Base-by-base conservation (phyloP, 2,329 filamentous ascomycete genomes). In the Epichloe glyceriae region DNA sequence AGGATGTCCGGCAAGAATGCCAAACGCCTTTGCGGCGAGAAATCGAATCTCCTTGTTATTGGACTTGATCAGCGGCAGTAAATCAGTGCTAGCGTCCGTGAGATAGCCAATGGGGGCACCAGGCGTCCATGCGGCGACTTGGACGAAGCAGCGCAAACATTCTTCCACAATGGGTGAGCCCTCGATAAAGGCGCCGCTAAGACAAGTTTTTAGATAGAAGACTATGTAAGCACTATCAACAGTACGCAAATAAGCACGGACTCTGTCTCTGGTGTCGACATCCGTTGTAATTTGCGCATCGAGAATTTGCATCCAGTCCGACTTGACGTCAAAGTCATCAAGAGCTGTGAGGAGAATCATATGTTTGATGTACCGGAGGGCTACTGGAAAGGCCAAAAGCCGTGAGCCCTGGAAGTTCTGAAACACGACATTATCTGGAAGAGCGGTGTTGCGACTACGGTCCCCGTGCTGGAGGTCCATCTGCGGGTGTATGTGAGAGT, bases 241-340 rank as follows among this genome's bases (percentile, higher is more conserved):
- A 41, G 59, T 63, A 50, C 67, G 59, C 52, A 85, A 60, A 54
- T 83, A 80, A 0, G 62, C 60, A 50, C 74, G 76, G 50, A 89
- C 73, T 5, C 74, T 73, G 26, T 74, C 66, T 40, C 87, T 76
- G 11, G 80, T 80, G 44, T 74, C 70, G 52, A 84, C 74, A 60
- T 91, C 85, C 5, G 83, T 86, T 40, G 81, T 76, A 33, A 93
- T 73, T 6, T 85, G 74, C 1, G 82, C 79, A 57, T 90, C 85
- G 2, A 97, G 72, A 57, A 85, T 84, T 44, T 83, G 75, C 62
- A 89, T 85, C 93, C 93, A 97, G 55, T 91, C 86, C 44, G 85
- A 81, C 57, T 91, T 85, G 22, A 88, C 64, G 10, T 77, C 74
- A 51, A 75, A 71, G 46, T 75, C 66, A 39, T 66, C 61, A 3